Evolutionary conservation across 441 rosid species (phyloP), one percentile per base, ranked within the genome.

Genomic region (Kokia cookei): DNA sequence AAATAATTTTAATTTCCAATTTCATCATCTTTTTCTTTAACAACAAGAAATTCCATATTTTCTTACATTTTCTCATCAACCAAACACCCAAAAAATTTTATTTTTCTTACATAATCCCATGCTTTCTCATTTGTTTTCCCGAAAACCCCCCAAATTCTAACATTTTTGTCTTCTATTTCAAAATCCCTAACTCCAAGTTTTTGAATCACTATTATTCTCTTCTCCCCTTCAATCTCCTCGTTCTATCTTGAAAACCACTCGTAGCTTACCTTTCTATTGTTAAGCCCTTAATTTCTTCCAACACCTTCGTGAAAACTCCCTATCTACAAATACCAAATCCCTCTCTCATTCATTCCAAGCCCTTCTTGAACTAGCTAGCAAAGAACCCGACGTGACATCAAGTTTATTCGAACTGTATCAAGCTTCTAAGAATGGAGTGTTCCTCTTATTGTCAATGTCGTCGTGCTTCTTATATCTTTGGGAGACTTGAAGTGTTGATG

Each of bases 241-340:
- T 1, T 81, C 76, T 45, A 74, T 87, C 80, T 74, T 78, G 11
- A 81, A 77, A 61, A 86, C 91, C 76, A 74, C 92, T 60, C 84
- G 91, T 73, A 81, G 85, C 53, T 78, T 94, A 4, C 75, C 84
- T 14, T 86, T 90, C 43, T 79, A 85, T 66, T 74, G 84, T 10
- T 69, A 78, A 7, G 96, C 97, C 50, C 75, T 89, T 74, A 72
- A 78, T 1, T 94, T 94, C 80, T 88, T 90, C 51, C 53, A 75
- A 0, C 89, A 72, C 82, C 73, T 93, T 51, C 77, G 71, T 43
- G 26, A 75, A 69, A 73, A 82, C 27, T 76, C 88, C 61, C 71
- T 78, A 19, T 76, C 81, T 7, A 71, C 76, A 35, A 77, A 68
- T 26, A 73, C 79, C 37, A 76, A 57, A 1, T 65, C 15, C 24